These are phyloP conservation scores for Beauveria sp. DNA, from an alignment of 2,329 filamentous ascomycete genomes.

Conservation along the genomic window DNA sequence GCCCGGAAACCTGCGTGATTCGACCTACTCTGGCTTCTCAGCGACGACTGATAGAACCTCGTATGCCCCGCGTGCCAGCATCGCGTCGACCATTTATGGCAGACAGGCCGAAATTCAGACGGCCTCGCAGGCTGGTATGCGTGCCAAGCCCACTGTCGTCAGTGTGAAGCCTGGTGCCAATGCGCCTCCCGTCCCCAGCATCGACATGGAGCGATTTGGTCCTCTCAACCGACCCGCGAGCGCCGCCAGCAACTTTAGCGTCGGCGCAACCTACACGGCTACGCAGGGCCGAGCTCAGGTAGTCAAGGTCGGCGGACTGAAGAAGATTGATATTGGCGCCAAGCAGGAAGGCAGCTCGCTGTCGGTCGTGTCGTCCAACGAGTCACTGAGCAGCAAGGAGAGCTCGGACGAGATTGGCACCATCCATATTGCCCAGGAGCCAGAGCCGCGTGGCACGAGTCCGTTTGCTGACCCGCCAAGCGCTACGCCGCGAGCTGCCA, in stretches of 20 bases:
- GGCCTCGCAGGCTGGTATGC: conserved; percentile 79
- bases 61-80: conserved; percentile 58
- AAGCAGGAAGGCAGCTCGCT: conserved; percentile 29
- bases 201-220: conserved; percentile 57
- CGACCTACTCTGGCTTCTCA: conserved; percentile 76
- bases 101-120: conserved; percentile 78
- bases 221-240: conserved; percentile 39
- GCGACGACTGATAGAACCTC: conserved; percentile 52
- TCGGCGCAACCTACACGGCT: conserved; percentile 59
- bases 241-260: conserved; percentile 53
- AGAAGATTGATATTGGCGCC: conserved; percentile 34
- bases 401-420: conserved; percentile 28
- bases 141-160: conserved; percentile 85
- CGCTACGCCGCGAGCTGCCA: conserved; percentile 31
- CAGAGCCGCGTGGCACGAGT: conserved; percentile 30
- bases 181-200: conserved; percentile 64
- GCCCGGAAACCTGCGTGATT: conserved; percentile 81
- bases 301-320: conserved; percentile 48
- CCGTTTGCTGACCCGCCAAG: conserved; percentile 40
- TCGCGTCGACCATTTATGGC: conserved; percentile 90
- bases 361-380: conserved; percentile 12
- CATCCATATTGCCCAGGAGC: conserved; percentile 43
- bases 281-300: conserved; percentile 51
- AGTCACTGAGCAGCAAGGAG: conserved; percentile 15
- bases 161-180: conserved; percentile 69